Conservation (phyloP, 148 eudicot genomes). For the Vaccinium macrocarpon region DNA sequence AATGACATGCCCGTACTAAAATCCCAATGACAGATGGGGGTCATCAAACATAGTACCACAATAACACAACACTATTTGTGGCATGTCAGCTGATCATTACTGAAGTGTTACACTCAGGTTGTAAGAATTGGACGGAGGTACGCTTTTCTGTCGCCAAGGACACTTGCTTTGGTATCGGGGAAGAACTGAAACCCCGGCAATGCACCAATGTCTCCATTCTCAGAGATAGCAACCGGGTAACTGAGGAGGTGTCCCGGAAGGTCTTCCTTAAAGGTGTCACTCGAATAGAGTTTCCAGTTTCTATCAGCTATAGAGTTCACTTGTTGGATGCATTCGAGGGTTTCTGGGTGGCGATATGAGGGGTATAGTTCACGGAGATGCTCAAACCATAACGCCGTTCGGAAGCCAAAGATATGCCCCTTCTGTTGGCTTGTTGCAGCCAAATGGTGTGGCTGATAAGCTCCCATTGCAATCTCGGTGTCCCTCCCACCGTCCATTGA, state of each 20-base stretch:
- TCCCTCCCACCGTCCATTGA: conserved; percentile 44
- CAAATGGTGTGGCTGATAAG: conserved; percentile 35
- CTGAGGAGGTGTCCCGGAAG: conserved; percentile 41
- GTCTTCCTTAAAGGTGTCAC: conserved; percentile 23
- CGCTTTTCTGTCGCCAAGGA: conserved; percentile 39
- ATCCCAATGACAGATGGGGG: too few species aligned
- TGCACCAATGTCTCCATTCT: conserved; percentile 31
- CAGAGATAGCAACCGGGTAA: conserved; percentile 32
- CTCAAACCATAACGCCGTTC: conserved; percentile 41
- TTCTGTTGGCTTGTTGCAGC: conserved; percentile 18
- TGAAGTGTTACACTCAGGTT: conserved; percentile 13
- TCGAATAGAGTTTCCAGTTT: conserved; percentile 34
- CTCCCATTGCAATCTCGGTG: conserved; percentile 49
- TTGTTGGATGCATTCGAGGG: conserved; percentile 24
- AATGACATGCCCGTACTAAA: background rate
- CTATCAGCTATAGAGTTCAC: conserved; percentile 22
- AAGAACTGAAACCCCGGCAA: conserved; percentile 38
- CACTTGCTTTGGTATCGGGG: conserved; percentile 55
- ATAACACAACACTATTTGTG: background rate
- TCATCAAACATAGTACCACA: background rate
- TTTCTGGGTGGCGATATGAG: conserved; percentile 25
- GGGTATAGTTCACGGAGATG: conserved; percentile 27
- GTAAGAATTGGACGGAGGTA: conserved; percentile 59
- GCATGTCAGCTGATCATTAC: background rate
- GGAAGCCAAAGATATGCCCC: conserved; percentile 32